Conservation (phyloP, 177 flowering plant genomes). For the Telopea speciosissima region DNA sequence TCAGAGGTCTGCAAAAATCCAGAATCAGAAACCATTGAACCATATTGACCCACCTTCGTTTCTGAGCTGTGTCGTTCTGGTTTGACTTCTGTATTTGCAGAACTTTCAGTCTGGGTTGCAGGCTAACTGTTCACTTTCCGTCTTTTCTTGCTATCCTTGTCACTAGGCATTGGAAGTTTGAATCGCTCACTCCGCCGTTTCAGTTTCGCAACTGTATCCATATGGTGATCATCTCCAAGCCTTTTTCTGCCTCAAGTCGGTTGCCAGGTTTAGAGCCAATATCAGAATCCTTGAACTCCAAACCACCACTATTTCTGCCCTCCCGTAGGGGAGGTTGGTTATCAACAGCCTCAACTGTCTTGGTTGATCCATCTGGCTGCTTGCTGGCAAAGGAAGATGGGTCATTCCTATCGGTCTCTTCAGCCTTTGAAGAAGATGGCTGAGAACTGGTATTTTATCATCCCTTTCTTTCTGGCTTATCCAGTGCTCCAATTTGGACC, state of each 20-base stretch:
- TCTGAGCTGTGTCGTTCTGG: conserved; percentile 89
- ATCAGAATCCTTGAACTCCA: conserved; percentile 39
- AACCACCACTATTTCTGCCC: conserved; percentile 33
- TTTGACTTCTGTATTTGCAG: conserved; percentile 54
- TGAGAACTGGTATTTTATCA: conserved; percentile 23
- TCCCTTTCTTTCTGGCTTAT: conserved; percentile 84
- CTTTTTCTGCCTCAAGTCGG: conserved; percentile 18
- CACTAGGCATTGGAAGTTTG: conserved; percentile 92
- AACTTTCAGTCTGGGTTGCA: conserved; percentile 37
- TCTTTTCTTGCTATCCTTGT: conserved; percentile 71
- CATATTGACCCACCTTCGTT: conserved; percentile 78
- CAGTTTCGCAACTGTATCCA: conserved; percentile 87
- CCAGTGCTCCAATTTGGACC: conserved; percentile 90
- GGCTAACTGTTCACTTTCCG: conserved; percentile 53
- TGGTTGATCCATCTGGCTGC: conserved; percentile 30
- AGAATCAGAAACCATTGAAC: conserved; percentile 10
- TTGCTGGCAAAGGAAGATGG: conserved; percentile 28
- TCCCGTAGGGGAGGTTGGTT: conserved; percentile 29
- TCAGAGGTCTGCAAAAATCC: background rate
- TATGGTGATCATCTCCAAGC: conserved; percentile 54
- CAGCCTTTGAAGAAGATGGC: conserved; percentile 39
- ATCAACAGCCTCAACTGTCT: conserved; percentile 29
- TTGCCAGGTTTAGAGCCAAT: conserved; percentile 16
- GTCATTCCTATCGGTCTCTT: conserved; percentile 34
- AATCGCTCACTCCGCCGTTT: conserved; percentile 96